A percentile compares a stretch with the other conserved stretches of the same genome.
These are phyloP conservation scores for Saccharomycopsis synnaedendra DNA, from an alignment of 805 yeast genomes.

Conservation along the genomic window DNA sequence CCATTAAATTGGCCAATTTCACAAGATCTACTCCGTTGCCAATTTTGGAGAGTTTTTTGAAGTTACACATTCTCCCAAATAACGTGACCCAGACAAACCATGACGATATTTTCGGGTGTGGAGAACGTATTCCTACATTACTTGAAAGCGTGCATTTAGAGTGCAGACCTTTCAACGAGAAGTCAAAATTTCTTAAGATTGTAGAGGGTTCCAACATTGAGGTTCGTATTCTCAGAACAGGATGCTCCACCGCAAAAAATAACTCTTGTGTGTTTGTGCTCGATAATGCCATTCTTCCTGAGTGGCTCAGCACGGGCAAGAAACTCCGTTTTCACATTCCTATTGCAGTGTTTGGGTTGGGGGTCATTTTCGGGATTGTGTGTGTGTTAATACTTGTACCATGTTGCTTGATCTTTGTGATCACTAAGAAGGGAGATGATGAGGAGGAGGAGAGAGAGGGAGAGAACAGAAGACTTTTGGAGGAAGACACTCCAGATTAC, in stretches of 20 bases:
- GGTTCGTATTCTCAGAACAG: conserved; percentile 48
- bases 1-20: conserved; percentile 30
- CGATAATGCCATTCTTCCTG: conserved; percentile 55
- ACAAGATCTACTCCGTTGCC: conserved; percentile 35
- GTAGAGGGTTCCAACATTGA: conserved; percentile 42
- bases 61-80: conserved; percentile 59
- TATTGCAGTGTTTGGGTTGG: conserved; percentile 54
- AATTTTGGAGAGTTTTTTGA: conserved; percentile 42
- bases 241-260: conserved; percentile 36
- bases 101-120: conserved; percentile 34
- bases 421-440: conserved; percentile 19
- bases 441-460: conserved; percentile 3
- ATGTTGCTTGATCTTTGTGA: conserved; percentile 26
- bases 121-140: conserved; percentile 31
- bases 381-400: conserved; percentile 24
- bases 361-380: conserved; percentile 50
- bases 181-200: conserved; percentile 28
- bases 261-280: conserved; percentile 47
- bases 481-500: too few species aligned
- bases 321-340: conserved; percentile 54
- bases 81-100: conserved; percentile 27
- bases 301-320: conserved; percentile 43
- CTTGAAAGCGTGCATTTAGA: conserved; percentile 33
- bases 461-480: not conserved
- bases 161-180: conserved; percentile 28